Conservation (phyloP, 345 rosid genomes). For the Carallia brachiata region DNA sequence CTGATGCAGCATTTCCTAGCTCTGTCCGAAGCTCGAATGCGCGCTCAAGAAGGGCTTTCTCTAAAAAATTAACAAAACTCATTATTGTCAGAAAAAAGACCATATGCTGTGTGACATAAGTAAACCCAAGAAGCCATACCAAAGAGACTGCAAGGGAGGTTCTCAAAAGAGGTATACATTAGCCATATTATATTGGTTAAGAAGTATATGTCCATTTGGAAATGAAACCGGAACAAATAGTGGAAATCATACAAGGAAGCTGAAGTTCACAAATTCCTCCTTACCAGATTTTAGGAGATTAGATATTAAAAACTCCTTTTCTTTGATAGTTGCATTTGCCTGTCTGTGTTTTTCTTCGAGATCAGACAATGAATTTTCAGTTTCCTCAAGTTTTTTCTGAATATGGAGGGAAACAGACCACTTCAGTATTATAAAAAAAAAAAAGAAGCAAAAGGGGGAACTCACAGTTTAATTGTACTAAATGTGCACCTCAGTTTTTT, state of each 20-base stretch:
- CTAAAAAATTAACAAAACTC: neutral
- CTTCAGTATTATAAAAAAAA: constrained; percentile 17
- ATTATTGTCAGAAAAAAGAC: neutral
- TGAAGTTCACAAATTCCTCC: neutral
- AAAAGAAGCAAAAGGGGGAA: constrained; percentile 1
- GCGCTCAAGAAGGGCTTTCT: constrained; percentile 12
- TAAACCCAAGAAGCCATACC: neutral
- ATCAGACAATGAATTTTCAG: neutral
- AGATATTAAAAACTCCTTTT: constrained; percentile 6
- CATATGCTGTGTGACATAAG: neutral
- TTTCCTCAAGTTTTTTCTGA: constrained; percentile 4
- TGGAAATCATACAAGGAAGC: neutral
- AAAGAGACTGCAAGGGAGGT: neutral
- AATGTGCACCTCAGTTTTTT: constrained; percentile 49
- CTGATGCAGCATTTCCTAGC: constrained; percentile 16
- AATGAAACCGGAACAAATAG: neutral
- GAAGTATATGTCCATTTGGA: too few species aligned
- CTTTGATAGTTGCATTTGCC: constrained; percentile 4
- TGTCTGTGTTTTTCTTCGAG: constrained; percentile 6
- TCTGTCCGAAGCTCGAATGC: constrained; percentile 18
- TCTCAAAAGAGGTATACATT: neutral
- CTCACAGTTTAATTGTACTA: constrained; percentile 25
- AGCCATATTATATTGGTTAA: neutral
- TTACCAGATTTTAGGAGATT: constrained; percentile 13
- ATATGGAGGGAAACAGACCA: constrained; percentile 3